A percentile compares a stretch with the other conserved stretches of the same genome.
These are phyloP conservation scores for Vanderwaltozyma yarrowii DNA, from an alignment of 805 yeast genomes.

Conservation along the genomic window DNA sequence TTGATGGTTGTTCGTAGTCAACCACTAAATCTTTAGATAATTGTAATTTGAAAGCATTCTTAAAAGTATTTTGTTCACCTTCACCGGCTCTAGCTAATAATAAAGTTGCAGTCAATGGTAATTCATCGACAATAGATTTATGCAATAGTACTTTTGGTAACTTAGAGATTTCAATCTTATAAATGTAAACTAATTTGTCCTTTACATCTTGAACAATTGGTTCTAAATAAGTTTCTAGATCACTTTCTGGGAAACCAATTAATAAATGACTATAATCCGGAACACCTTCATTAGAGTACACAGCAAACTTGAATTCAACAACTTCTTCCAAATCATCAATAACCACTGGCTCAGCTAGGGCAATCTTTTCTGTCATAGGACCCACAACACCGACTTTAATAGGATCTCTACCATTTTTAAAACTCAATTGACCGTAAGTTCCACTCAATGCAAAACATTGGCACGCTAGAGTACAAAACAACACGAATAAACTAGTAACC, in stretches of 20 bases:
- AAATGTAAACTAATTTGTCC: slow-evolving; percentile 5
- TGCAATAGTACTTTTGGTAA: slow-evolving; percentile 17
- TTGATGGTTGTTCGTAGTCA: slow-evolving; percentile 9
- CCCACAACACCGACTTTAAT: slow-evolving; percentile 6
- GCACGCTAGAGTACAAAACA: not conserved
- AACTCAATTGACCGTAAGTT: slow-evolving; percentile 3
- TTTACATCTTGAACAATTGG: slow-evolving; percentile 14
- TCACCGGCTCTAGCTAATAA: slow-evolving; percentile 12
- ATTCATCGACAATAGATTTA: slow-evolving; percentile 10
- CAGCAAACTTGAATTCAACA: slow-evolving; percentile 14
- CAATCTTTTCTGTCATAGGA: slow-evolving; percentile 2
- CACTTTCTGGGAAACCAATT: slow-evolving; percentile 18
- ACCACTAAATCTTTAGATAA: not conserved
- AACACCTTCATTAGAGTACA: slow-evolving; percentile 5
- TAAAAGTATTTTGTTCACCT: slow-evolving; percentile 9
- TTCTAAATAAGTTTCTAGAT: slow-evolving; percentile 15
- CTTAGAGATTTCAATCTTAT: slow-evolving; percentile 6
- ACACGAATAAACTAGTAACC: slow-evolving; percentile 4
- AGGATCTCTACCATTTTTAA: not conserved
- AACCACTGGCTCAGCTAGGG: slow-evolving; percentile 4
- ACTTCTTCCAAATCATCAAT: slow-evolving; percentile 10
- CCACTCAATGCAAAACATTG: slow-evolving; percentile 1
- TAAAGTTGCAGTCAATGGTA: slow-evolving; percentile 13
- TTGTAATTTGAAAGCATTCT: slow-evolving; percentile 13
- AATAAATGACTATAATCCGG: slow-evolving; percentile 20